phyloP scores from a whole-genome alignment of 2,329 filamentous ascomycete species.

The Exutisphaerella laricina region DNA sequence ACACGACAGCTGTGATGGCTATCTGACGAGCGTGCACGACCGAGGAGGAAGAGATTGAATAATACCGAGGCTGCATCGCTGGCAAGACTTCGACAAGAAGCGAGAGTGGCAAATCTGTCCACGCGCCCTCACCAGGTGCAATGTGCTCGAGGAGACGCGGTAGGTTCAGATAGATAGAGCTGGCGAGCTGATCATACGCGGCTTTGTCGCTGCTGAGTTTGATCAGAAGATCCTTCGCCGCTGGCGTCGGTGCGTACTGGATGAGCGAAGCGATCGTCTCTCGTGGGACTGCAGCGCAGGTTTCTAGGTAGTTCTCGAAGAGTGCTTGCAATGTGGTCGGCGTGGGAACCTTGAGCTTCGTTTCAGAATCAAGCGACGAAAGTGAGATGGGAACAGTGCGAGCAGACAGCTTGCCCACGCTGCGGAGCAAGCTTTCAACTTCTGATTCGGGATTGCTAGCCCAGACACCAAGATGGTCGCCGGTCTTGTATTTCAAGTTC shows the following conservation, averaged over 20 bases:
- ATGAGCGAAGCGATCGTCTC: constrained; percentile 36
- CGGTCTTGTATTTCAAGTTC: constrained; percentile 40
- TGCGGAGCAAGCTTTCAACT: constrained; percentile 31
- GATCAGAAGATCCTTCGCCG: constrained; percentile 30
- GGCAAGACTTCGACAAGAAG: constrained; percentile 37
- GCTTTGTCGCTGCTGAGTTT: constrained; percentile 32
- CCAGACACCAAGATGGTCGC: constrained; percentile 41
- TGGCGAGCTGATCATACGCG: constrained; percentile 31
- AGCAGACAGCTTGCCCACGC: constrained; percentile 26
- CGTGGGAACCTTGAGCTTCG: constrained; percentile 33
- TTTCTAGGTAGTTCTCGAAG: constrained; percentile 45
- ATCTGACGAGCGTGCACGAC: constrained; percentile 25
- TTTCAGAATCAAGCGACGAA: constrained; percentile 28
- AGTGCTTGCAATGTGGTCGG: constrained; percentile 38
- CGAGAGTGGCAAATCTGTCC: constrained; percentile 46
- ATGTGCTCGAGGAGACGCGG: constrained; percentile 35
- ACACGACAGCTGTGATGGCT: constrained; percentile 58
- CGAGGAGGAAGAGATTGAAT: constrained; percentile 28
- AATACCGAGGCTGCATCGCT: constrained; percentile 25
- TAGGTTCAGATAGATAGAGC: constrained; percentile 35
- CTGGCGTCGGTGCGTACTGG: constrained; percentile 37
- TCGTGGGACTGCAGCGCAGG: constrained; percentile 39
- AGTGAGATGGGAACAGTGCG: constrained; percentile 25
- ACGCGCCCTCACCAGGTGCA: constrained; percentile 20
- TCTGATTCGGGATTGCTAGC: constrained; percentile 38